Evolutionary conservation across 805 yeast genomes (phyloP).

Genomic region (Teunomyces panamensis): DNA sequence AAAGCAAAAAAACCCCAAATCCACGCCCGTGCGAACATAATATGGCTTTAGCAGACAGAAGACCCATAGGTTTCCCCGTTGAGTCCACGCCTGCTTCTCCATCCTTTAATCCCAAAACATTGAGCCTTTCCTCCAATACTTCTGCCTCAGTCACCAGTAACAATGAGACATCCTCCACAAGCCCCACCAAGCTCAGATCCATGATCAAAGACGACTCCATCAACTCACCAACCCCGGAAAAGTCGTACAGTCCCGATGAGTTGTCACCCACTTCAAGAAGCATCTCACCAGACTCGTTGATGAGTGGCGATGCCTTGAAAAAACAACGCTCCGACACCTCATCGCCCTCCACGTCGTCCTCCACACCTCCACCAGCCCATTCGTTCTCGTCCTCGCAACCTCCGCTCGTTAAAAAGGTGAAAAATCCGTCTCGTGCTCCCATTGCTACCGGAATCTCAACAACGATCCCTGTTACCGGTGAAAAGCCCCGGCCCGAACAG

Average conservation of each 20-base stretch:
- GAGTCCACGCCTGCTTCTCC: constrained; percentile 47
- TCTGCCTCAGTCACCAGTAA: constrained; percentile 1
- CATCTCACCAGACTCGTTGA: constrained; percentile 43
- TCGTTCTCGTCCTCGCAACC: constrained; percentile 9
- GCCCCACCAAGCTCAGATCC: constrained; percentile 1
- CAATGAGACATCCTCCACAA: not conserved
- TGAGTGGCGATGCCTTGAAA: constrained; percentile 18
- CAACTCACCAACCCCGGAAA: constrained; percentile 23
- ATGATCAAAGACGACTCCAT: constrained; percentile 7
- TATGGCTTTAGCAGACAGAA: constrained; percentile 68
- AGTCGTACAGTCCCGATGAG: constrained; percentile 27
- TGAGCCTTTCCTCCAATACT: constrained; percentile 8
- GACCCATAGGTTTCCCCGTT: constrained; percentile 56
- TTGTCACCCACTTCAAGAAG: constrained; percentile 37
- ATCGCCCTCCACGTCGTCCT: constrained; percentile 4
- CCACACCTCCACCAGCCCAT: constrained; percentile 4
- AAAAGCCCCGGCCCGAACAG: constrained; percentile 64
- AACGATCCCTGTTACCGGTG: constrained; percentile 76
- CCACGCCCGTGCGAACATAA: constrained; percentile 5
- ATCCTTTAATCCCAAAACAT: constrained; percentile 33
- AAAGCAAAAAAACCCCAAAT: not conserved
- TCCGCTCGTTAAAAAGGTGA: constrained; percentile 27
- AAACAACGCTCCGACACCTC: not conserved
- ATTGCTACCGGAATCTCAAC: constrained; percentile 74
- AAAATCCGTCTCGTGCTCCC: constrained; percentile 44